Evolutionary conservation across 805 yeast genomes (phyloP).

Genomic region (Clavispora vitiphila): DNA sequence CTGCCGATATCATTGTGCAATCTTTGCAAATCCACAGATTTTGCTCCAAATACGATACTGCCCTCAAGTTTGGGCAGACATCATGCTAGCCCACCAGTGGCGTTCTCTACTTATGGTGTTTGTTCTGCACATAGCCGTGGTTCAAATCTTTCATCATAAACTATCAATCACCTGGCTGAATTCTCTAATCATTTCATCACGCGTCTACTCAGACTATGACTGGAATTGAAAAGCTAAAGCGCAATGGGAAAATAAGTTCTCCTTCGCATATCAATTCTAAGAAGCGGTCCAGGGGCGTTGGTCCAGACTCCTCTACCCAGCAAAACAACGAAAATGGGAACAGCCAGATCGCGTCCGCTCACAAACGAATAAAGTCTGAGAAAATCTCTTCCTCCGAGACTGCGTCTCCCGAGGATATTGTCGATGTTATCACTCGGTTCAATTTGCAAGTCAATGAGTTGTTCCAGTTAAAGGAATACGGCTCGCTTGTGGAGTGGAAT

Average conservation of each 20-base stretch:
- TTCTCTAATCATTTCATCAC: neutral
- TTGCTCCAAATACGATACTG: too few relatives aligned
- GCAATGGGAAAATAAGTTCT: neutral
- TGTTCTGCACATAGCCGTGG: neutral
- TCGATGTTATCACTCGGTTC: slow-evolving; percentile 41
- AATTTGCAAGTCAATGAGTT: slow-evolving; percentile 53
- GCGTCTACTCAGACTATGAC: neutral
- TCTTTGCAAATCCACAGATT: too few relatives aligned
- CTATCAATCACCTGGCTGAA: neutral
- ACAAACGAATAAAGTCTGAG: neutral
- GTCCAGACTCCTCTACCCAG: neutral
- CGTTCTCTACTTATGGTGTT: neutral
- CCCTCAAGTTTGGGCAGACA: too few relatives aligned
- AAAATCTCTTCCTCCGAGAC: neutral
- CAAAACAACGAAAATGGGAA: neutral
- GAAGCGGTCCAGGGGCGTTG: neutral
- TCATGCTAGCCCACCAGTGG: too few relatives aligned
- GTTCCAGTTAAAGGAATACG: slow-evolving; percentile 57
- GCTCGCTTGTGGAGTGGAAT: slow-evolving; percentile 58
- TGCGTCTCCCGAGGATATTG: slow-evolving; percentile 7
- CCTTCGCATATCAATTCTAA: neutral
- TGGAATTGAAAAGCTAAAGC: neutral
- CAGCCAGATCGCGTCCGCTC: neutral
- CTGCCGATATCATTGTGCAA: too few relatives aligned
- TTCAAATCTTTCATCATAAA: slow-evolving; percentile 2